These are phyloP conservation scores for Penicillium polonicum DNA, from an alignment of 2,329 filamentous ascomycete species.

Conservation along the genomic window DNA sequence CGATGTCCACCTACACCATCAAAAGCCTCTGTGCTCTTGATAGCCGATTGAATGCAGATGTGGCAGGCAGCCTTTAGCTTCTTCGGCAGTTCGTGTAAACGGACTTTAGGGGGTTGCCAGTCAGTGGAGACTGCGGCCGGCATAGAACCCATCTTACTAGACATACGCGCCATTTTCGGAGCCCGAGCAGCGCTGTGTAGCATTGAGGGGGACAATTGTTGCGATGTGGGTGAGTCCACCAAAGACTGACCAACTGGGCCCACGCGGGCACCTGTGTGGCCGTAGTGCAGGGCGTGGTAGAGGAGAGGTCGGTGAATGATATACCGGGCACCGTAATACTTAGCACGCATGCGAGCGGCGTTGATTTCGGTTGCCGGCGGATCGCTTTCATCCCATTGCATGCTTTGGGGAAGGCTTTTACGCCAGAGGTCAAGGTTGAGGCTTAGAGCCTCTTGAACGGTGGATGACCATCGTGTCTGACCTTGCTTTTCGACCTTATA, in stretches of 20 bases:
- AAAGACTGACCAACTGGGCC: conserved; percentile 14
- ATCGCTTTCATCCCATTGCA: conserved; percentile 68
- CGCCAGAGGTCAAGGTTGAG: conserved; percentile 57
- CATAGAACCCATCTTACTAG: conserved; percentile 38
- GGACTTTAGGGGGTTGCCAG: conserved; percentile 21
- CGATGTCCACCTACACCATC: conserved; percentile 8
- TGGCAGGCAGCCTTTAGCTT: conserved; percentile 36
- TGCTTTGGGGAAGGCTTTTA: conserved; percentile 45
- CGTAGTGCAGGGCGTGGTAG: conserved; percentile 57
- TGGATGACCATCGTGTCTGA: conserved; percentile 37
- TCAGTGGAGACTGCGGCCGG: conserved; percentile 6
- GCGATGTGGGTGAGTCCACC: conserved; percentile 37
- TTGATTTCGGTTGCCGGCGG: conserved; percentile 74
- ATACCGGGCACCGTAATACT: conserved; percentile 90
- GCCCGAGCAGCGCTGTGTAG: conserved; percentile 26
- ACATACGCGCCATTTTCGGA: conserved; percentile 31
- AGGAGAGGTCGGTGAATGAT: conserved; percentile 83
- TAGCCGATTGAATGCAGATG: conserved; percentile 2
- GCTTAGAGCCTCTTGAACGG: conserved; percentile 43
- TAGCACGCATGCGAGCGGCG: conserved; percentile 78
- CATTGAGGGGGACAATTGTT: conserved; percentile 39
- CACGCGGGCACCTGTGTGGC: conserved; percentile 40
- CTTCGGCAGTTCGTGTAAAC: conserved; percentile 34
- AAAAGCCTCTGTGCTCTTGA: conserved; percentile 9
- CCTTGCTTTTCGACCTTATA: conserved; percentile 48